These are phyloP conservation scores for Theobroma grandiflorum DNA, from an alignment of 441 rosid genomes.

Conservation along the genomic window DNA sequence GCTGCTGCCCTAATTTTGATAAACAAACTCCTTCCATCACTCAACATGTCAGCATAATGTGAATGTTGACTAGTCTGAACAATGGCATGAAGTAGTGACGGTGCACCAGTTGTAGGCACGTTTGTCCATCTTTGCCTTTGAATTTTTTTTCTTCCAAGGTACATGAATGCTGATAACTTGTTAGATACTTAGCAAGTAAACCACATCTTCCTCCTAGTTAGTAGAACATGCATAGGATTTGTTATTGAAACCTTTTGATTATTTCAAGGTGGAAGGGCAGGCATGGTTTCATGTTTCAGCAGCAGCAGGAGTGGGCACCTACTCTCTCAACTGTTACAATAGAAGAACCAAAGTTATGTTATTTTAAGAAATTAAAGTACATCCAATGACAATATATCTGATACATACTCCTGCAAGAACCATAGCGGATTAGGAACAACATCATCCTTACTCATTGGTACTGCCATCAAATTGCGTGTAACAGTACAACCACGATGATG, in stretches of 20 bases:
- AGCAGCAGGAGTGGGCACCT: background rate
- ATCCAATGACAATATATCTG: background rate
- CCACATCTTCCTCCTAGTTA: too few species aligned
- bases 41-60: slow-evolving; percentile 8
- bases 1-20: too few species aligned
- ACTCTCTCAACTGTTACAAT: background rate
- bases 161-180: background rate
- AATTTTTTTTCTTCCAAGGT: background rate
- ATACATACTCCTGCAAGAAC: background rate
- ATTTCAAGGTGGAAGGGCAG: background rate
- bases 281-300: slow-evolving; percentile 6
- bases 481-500: slow-evolving; percentile 3
- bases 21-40: background rate
- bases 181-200: too few species aligned
- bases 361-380: background rate
- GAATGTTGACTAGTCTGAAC: slow-evolving; percentile 33
- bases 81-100: background rate
- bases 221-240: too few species aligned
- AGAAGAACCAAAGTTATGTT: background rate
- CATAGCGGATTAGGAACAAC: too few species aligned
- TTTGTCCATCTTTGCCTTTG: background rate
- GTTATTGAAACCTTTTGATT: background rate
- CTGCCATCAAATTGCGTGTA: background rate
- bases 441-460: background rate
- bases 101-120: slow-evolving; percentile 16